Evolutionary conservation across 1,284 basidiomycete species (phyloP).

Genomic region (Naganishia cerealis): DNA sequence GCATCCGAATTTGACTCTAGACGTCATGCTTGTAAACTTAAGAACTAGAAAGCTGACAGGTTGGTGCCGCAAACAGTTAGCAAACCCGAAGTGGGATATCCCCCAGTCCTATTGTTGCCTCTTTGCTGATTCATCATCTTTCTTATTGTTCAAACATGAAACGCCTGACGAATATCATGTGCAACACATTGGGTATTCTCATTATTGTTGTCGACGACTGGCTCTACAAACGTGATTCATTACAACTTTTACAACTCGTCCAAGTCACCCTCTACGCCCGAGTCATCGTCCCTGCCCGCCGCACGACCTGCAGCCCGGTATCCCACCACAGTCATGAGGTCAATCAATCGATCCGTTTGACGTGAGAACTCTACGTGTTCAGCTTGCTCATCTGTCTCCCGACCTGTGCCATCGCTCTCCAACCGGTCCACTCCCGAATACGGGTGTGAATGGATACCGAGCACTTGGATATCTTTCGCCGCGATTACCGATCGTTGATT

Average conservation of each 20-base stretch:
- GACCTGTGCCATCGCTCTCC: slow-evolving; percentile 21
- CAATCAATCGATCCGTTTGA: slow-evolving; percentile 48
- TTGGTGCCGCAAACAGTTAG: too few species aligned
- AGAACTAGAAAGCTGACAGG: too few species aligned
- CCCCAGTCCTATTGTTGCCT: too few species aligned
- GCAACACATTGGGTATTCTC: too few species aligned
- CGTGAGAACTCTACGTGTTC: slow-evolving; percentile 42
- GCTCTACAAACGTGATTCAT: too few species aligned
- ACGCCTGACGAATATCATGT: too few species aligned
- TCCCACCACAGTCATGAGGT: slow-evolving; percentile 42
- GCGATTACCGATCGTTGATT: slow-evolving; percentile 8
- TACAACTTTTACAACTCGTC: slow-evolving; percentile 43
- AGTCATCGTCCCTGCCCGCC: slow-evolving; percentile 45
- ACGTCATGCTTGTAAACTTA: too few species aligned
- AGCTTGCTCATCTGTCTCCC: slow-evolving; percentile 32
- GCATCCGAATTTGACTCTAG: too few species aligned
- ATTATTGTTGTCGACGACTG: too few species aligned
- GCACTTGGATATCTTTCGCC: background rate
- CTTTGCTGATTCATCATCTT: too few species aligned
- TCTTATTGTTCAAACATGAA: too few species aligned
- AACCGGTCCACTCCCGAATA: slow-evolving; percentile 31
- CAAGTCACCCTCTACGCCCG: slow-evolving; percentile 47
- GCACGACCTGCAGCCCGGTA: slow-evolving; percentile 45
- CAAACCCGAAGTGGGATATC: too few species aligned
- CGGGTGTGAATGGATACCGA: background rate